Evolutionary conservation across 1,284 basidiomycete genomes (phyloP), one percentile per base, ranked within the genome.

Genomic region (Leucoagaricus sp.): DNA sequence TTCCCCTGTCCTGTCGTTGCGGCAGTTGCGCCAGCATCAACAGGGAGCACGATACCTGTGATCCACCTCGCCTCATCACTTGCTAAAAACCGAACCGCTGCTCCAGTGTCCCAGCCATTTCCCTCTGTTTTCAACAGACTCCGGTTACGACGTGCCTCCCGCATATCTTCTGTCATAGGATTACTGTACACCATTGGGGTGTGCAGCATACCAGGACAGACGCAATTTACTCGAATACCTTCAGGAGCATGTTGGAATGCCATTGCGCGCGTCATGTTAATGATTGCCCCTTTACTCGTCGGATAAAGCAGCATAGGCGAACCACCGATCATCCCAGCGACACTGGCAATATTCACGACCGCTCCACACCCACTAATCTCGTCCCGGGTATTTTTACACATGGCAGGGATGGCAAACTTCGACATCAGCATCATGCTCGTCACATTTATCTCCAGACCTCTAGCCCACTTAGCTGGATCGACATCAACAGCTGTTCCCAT

Each of bases 251-350:
- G 74, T 53, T 76, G 73, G 2, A 65, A 68, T 0, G 73, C 72
- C 74, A 76, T 76, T 1, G 74, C 73, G 40, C 71, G 64, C 1
- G 74, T 76, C 70, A 76, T 73, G 48, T 74, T 74, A 29, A 76
- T 62, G 8, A 75, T 61, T 1, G 74, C 74, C 4, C 73, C 73
- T 60, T 75, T 76, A 54, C 72, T 74, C 23, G 72, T 74, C 0
- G 73, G 72, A 41, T 76, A 76, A 13, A 76, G 60, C 40, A 76
- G 58, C 59, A 68, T 67, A 2, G 72, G 69, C 1, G 67, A 67
- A 7, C 74, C 74, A 0, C 74, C 74, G 6, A 67, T 42, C 56
- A 76, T 48, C 2, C 71, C 72, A 2, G 71, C 65, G 13, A 73
- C 67, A 57, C 72, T 73, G 8, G 69, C 63, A 8, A 73, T 71